Percentiles rank a stretch among this genome's conserved stretches.
Conservation (phyloP, 2,329 filamentous ascomycete species). For the Xylaria sp. region DNA sequence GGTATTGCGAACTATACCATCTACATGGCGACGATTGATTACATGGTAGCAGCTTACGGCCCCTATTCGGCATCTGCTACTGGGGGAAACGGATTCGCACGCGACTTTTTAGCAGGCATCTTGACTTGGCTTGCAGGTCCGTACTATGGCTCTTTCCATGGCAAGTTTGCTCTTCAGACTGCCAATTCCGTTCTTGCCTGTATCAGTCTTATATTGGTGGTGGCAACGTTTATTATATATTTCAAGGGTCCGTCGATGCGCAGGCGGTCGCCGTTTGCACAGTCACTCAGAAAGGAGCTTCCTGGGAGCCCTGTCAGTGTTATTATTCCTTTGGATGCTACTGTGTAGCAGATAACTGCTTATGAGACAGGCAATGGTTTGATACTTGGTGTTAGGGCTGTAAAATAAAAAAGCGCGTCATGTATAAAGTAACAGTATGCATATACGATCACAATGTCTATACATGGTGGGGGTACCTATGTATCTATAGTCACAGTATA, state of each 20-base stretch:
- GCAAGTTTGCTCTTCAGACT: slow-evolving; percentile 58
- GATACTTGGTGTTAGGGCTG: background rate
- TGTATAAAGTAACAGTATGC: background rate
- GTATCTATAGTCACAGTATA: background rate
- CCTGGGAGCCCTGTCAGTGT: background rate
- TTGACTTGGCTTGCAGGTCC: slow-evolving; percentile 70
- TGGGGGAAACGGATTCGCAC: slow-evolving; percentile 72
- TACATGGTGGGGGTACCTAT: background rate
- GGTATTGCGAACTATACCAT: slow-evolving; percentile 72
- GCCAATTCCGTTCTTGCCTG: slow-evolving; percentile 64
- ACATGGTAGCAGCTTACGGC: slow-evolving; percentile 74
- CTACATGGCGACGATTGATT: slow-evolving; percentile 74
- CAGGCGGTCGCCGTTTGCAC: slow-evolving; percentile 63
- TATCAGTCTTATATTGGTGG: slow-evolving; percentile 60
- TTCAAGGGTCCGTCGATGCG: slow-evolving; percentile 64
- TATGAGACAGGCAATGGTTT: background rate
- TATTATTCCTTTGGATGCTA: background rate
- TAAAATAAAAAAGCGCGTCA: background rate
- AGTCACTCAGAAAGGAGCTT: slow-evolving; percentile 47
- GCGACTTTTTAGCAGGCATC: slow-evolving; percentile 72
- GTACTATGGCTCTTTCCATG: slow-evolving; percentile 58
- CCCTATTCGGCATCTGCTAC: slow-evolving; percentile 73
- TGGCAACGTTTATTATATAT: slow-evolving; percentile 66
- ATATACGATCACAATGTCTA: background rate
- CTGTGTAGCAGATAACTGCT: background rate